Percentiles rank a stretch among this genome's conserved stretches.
Conservation (phyloP, 2,329 filamentous ascomycete genomes). For the Juglanconis juglandina region DNA sequence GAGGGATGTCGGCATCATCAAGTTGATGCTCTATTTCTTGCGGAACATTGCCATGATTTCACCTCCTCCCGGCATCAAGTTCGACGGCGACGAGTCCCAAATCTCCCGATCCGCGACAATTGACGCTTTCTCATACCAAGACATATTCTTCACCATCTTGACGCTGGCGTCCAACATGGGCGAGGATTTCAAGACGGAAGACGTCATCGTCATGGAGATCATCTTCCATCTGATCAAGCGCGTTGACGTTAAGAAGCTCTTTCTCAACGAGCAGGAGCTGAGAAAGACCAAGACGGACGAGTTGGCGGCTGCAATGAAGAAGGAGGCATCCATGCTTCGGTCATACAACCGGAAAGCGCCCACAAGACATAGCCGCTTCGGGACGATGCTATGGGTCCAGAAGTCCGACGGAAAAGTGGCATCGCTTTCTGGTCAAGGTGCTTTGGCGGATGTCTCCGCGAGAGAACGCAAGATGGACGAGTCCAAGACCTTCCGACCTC, state of each 20-base stretch:
- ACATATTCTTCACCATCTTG: slow-evolving; percentile 80
- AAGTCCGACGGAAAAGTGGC: slow-evolving; percentile 79
- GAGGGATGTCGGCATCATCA: slow-evolving; percentile 88
- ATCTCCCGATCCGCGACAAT: slow-evolving; percentile 85
- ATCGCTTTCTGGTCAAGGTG: slow-evolving; percentile 84
- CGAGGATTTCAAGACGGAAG: slow-evolving; percentile 86
- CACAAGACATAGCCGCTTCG: slow-evolving; percentile 88
- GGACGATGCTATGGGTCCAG: slow-evolving; percentile 96
- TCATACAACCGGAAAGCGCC: slow-evolving; percentile 74
- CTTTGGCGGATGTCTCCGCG: slow-evolving; percentile 67
- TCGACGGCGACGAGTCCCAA: slow-evolving; percentile 85
- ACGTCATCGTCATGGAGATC: slow-evolving; percentile 85
- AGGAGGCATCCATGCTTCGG: slow-evolving; percentile 80
- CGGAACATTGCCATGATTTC: slow-evolving; percentile 85
- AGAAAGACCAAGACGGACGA: slow-evolving; percentile 68
- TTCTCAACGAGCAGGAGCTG: slow-evolving; percentile 74
- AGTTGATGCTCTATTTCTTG: slow-evolving; percentile 82
- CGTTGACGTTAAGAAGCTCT: slow-evolving; percentile 77
- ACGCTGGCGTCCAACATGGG: slow-evolving; percentile 90
- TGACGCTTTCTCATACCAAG: slow-evolving; percentile 84
- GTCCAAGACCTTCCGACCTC: slow-evolving; percentile 85
- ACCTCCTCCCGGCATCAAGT: slow-evolving; percentile 67
- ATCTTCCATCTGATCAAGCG: slow-evolving; percentile 91
- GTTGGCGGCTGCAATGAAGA: slow-evolving; percentile 69
- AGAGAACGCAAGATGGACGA: slow-evolving; percentile 86